phyloP scores from a whole-genome alignment of 176 grass and related monocot species.

The Musa acuminata region DNA sequence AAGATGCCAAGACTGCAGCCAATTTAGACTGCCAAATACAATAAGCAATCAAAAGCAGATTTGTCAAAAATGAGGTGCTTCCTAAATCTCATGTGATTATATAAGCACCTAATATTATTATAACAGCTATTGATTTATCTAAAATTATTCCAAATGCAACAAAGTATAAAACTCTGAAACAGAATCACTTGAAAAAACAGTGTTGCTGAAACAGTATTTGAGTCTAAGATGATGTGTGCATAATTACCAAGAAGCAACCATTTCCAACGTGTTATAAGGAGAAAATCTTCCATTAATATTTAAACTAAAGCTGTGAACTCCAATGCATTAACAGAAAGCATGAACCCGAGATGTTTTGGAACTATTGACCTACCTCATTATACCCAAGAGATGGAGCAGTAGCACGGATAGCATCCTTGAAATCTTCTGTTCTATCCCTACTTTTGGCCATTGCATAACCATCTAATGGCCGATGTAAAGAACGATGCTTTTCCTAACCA shows the following conservation, averaged over 20 bases:
- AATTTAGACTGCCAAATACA: conserved; percentile 45
- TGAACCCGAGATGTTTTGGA: not conserved
- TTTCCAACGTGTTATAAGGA: not conserved
- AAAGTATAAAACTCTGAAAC: not conserved
- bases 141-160: not conserved
- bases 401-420: conserved; percentile 56
- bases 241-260: not conserved
- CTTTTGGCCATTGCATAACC: conserved; percentile 45
- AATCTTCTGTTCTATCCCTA: conserved; percentile 77
- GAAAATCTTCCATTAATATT: not conserved
- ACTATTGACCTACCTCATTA: conserved; percentile 39
- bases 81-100: not conserved
- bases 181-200: not conserved
- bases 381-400: conserved; percentile 53
- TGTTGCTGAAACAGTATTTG: not conserved
- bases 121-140: not conserved
- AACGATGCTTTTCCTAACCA: not conserved
- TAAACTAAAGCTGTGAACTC: not conserved
- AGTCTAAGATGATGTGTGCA: not conserved
- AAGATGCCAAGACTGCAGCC: conserved; percentile 61
- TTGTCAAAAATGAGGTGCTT: not conserved
- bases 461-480: not conserved
- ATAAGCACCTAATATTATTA: not conserved
- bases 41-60: not conserved
- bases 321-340: not conserved